Conservation (phyloP, 2,329 filamentous ascomycete genomes). For the Ceratocystis lukuohia region DNA sequence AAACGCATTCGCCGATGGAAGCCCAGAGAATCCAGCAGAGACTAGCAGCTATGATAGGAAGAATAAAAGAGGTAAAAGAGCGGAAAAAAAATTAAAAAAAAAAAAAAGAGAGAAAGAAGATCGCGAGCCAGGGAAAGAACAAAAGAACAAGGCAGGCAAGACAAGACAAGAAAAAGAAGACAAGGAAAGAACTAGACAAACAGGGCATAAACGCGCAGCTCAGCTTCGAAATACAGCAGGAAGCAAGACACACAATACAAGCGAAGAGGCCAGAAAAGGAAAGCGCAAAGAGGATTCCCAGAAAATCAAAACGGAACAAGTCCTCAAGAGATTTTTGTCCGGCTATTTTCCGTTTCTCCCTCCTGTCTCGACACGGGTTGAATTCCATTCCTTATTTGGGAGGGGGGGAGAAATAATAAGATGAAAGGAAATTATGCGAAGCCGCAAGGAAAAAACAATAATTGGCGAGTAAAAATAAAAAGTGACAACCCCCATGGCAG, state of each 20-base stretch:
- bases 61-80: background rate
- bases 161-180: background rate
- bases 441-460: background rate
- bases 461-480: background rate
- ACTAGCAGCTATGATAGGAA: too few species aligned
- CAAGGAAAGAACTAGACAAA: slow-evolving; percentile 5
- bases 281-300: background rate
- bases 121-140: slow-evolving; percentile 2
- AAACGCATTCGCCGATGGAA: background rate
- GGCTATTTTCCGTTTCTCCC: background rate
- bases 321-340: background rate
- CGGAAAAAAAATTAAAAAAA: background rate
- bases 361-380: background rate
- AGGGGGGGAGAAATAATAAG: background rate
- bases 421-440: slow-evolving; percentile 4
- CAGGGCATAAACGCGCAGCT: background rate
- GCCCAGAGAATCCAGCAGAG: background rate
- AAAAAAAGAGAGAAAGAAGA: background rate
- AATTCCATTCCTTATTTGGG: background rate
- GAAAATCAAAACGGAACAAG: background rate
- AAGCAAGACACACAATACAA: slow-evolving; percentile 3
- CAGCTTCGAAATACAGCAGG: background rate
- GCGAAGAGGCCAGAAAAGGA: background rate
- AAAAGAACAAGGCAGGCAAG: slow-evolving; percentile 1
- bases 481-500: background rate